phyloP scores from a whole-genome alignment of 306 rosid genomes.

The Abrus pulchellus region DNA sequence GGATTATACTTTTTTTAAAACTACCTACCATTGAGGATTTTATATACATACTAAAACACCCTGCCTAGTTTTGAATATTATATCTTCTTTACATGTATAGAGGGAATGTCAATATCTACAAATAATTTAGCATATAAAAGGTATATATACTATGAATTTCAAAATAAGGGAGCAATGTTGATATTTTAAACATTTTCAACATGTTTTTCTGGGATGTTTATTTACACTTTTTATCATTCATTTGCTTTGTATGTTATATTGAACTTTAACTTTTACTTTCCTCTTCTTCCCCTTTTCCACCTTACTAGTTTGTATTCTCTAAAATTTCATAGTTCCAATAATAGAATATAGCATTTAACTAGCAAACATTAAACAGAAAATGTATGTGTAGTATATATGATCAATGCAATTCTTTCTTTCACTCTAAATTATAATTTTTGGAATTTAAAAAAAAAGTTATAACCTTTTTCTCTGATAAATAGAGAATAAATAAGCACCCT shows the following conservation, averaged over 20 bases:
- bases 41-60: not conserved
- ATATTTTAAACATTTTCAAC: not conserved
- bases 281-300: not conserved
- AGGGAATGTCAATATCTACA: not conserved
- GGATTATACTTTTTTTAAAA: not conserved
- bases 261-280: not conserved
- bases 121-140: not conserved
- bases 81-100: not conserved
- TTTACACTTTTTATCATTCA: not conserved
- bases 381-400: no score
- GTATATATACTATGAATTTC: not conserved
- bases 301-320: not conserved
- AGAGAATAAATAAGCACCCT: no score
- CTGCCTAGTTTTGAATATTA: not conserved
- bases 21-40: not conserved
- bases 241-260: not conserved
- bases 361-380: no score
- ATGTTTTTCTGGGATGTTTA: not conserved
- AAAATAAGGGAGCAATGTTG: not conserved
- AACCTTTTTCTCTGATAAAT: no score
- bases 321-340: not conserved
- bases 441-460: no score
- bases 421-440: no score
- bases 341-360: not conserved
- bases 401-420: no score